Evolutionary conservation across 306 rosid species (phyloP), one percentile per base, ranked within the genome.

Genomic region (Hippophae tibetana): DNA sequence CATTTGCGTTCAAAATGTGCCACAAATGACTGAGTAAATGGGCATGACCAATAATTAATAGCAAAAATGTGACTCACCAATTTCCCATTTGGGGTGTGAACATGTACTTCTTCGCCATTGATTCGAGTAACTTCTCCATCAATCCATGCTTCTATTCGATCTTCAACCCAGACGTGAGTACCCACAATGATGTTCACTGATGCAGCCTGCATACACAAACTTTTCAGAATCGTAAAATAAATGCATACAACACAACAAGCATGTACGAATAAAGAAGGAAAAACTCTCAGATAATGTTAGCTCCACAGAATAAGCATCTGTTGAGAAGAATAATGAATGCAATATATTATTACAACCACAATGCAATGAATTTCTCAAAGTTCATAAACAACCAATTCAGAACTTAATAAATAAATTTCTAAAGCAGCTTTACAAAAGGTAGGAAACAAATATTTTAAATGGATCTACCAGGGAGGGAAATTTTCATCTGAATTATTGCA

Each of bases 161-260:
- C 99, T 82, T 88, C 99, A 75, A 79, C 87, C 99, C 99, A 93
- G 62, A 89, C 97, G 78, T 93, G 99, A 73, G 99, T 86, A 56
- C 97, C 99, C 56, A 84, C 99, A 74, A 93, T 86, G 51, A 93
- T 89, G 72, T 93, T 89, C 58, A 89, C 99, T 38, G 97, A 90
- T 56, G 82, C 86, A 82, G 94, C 84, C 99, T 93, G 86, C 76
- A 77, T 74, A 75, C 58, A 64, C 63, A 60, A 68, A 41, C 59
- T 59, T 42, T 59, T 58, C 57, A 68, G 63, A 54, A 42, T 38
- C 58, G 63, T 52, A 71, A 65, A 71, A 25, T 2, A 62, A 67
- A 60, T 43, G 42, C 52, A 58, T 9, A 7, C 43, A 31, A 67
- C 60, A 74, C 53, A 48, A 61, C 54, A 70, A 64, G 65, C 51